These are phyloP conservation scores for Stenocarpella maydis DNA, from an alignment of 2,329 filamentous ascomycete species.

Conservation along the genomic window DNA sequence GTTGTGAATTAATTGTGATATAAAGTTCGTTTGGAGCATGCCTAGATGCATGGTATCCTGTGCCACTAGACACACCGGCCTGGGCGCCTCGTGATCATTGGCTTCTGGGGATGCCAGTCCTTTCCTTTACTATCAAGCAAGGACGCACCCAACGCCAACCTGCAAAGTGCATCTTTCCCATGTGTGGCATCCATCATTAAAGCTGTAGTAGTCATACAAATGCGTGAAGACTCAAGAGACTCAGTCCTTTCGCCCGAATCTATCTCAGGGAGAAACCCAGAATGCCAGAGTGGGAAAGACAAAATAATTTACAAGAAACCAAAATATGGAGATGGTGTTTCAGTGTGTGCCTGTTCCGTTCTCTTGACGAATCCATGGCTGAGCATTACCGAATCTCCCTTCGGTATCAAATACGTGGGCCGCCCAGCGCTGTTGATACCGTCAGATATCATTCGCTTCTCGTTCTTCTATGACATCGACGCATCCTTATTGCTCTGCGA, in stretches of 20 bases:
- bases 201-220: conserved; percentile 25
- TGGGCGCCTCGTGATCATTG: neutral
- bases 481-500: conserved; percentile 89
- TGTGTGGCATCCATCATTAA: conserved; percentile 23
- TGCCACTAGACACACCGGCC: neutral
- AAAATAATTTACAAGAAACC: conserved; percentile 22
- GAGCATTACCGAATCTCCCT: neutral
- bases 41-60: neutral
- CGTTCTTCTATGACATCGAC: conserved; percentile 66
- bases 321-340: no score
- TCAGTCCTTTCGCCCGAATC: conserved; percentile 4
- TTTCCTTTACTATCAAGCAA: neutral
- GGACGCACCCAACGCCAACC: neutral
- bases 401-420: neutral
- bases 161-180: neutral
- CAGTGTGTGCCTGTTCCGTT: neutral
- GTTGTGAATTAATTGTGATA: conserved; percentile 22
- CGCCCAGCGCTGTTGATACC: neutral
- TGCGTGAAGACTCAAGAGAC: neutral
- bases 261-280: conserved; percentile 12
- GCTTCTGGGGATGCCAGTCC: neutral
- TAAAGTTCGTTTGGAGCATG: neutral
- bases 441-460: neutral
- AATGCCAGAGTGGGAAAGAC: neutral
- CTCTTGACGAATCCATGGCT: neutral